These are phyloP conservation scores for Sporothrix globosa DNA, from an alignment of 2,329 filamentous ascomycete genomes.

Conservation along the genomic window DNA sequence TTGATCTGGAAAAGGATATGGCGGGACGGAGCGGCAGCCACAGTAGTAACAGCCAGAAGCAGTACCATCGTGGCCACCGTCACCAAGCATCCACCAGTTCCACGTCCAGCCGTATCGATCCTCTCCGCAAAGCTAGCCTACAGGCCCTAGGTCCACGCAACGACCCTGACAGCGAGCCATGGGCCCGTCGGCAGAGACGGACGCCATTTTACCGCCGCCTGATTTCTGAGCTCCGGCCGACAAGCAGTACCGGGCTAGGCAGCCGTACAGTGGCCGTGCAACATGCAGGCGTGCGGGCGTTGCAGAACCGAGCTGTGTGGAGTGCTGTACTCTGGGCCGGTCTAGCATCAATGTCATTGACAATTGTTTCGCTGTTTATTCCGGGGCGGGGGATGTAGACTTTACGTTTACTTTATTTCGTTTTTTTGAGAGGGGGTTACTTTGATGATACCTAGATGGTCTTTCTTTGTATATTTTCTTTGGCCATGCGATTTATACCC, in stretches of 20 bases:
- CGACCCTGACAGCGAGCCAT: slow-evolving; percentile 42
- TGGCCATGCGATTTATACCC: slow-evolving; percentile 20
- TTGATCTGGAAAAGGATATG: slow-evolving; percentile 30
- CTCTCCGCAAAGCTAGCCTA: slow-evolving; percentile 40
- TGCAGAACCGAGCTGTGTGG: slow-evolving; percentile 45
- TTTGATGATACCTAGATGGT: background rate
- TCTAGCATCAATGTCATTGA: slow-evolving; percentile 41
- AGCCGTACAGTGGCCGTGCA: slow-evolving; percentile 39
- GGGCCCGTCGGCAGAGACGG: slow-evolving; percentile 40
- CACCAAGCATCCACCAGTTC: slow-evolving; percentile 25
- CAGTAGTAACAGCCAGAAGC: background rate
- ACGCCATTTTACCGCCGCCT: slow-evolving; percentile 41
- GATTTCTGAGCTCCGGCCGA: slow-evolving; percentile 38
- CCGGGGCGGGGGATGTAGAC: slow-evolving; percentile 35
- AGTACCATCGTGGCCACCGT: slow-evolving; percentile 28
- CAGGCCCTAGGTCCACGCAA: slow-evolving; percentile 46
- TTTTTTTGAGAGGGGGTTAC: background rate
- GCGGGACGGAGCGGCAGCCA: background rate
- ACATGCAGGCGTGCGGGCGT: slow-evolving; percentile 41
- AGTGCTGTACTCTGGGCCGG: slow-evolving; percentile 44
- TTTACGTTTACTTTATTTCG: background rate
- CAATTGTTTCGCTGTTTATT: slow-evolving; percentile 41
- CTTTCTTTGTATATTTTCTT: slow-evolving; percentile 7
- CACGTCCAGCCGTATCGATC: slow-evolving; percentile 36
- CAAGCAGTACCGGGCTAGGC: background rate